Percentiles rank a stretch among this genome's conserved stretches.
phyloP scores from a whole-genome alignment of 139 green algal genomes.

The Haematococcus sp. region DNA sequence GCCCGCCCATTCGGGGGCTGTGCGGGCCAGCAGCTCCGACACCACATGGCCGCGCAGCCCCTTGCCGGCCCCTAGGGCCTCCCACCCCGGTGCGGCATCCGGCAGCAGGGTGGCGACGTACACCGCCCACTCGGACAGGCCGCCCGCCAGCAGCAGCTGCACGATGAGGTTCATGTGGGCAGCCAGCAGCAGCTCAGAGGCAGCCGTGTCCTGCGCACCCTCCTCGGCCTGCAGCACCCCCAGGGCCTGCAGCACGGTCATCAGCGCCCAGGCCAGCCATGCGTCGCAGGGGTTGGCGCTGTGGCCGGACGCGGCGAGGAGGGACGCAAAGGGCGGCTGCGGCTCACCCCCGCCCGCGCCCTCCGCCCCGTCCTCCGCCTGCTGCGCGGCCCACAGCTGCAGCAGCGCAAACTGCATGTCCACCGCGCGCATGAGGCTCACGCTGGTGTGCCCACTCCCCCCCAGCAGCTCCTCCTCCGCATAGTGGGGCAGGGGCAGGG shows the following conservation, averaged over 20 bases:
- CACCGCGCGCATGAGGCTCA: not conserved
- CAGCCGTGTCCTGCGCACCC: not conserved
- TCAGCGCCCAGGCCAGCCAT: conserved; percentile 60
- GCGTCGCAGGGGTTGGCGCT: conserved; percentile 70
- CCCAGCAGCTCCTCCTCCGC: conserved; percentile 5
- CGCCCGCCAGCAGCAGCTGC: conserved; percentile 56
- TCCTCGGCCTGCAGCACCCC: conserved; percentile 20
- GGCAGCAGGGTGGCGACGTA: conserved; percentile 77
- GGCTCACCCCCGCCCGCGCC: not conserved
- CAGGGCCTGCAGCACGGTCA: conserved; percentile 52
- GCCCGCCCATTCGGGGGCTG: conserved; percentile 44
- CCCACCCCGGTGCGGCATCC: conserved; percentile 16
- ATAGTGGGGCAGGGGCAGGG: conserved; percentile 2
- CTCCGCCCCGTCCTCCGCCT: conserved; percentile 3
- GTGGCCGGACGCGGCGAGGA: conserved; percentile 45
- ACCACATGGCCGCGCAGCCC: conserved; percentile 29
- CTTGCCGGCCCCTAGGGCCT: not conserved
- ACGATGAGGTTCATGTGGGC: conserved; percentile 39
- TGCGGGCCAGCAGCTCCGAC: conserved; percentile 42
- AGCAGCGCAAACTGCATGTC: conserved; percentile 74
- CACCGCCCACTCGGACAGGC: conserved; percentile 63
- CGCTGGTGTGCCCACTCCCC: not conserved
- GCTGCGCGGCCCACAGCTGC: conserved; percentile 47
- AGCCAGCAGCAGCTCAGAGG: conserved; percentile 12
- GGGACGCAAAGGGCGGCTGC: conserved; percentile 2